These are phyloP conservation scores for Diphasiastrum complanatum DNA, from an alignment of 83 land plant genomes.

Conservation along the genomic window DNA sequence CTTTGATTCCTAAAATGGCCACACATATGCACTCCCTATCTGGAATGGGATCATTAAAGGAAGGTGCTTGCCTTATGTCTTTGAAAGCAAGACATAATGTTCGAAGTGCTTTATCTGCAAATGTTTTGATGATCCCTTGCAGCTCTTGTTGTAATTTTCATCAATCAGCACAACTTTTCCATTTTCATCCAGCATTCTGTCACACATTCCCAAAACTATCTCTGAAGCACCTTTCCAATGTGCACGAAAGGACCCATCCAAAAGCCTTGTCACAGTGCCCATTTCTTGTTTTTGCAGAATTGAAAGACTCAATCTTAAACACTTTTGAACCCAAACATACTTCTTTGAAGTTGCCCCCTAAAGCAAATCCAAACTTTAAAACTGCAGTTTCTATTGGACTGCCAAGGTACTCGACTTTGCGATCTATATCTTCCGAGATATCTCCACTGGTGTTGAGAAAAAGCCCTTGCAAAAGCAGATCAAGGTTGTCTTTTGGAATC, in stretches of 20 bases:
- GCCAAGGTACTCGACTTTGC: conserved; percentile 50
- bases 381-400: conserved; percentile 79
- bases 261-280: conserved; percentile 57
- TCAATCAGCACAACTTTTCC: conserved; percentile 64
- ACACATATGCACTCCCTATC: conserved; percentile 47
- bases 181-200: conserved; percentile 44
- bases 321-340: conserved; percentile 41
- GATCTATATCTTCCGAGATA: conserved; percentile 46
- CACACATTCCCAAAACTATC: conserved; percentile 64
- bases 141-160: conserved; percentile 36
- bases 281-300: conserved; percentile 68
- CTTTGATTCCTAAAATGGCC: conserved; percentile 70
- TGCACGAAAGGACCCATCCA: conserved; percentile 48
- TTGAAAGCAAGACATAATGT: conserved; percentile 72
- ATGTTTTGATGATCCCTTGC: conserved; percentile 44
- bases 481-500: conserved; percentile 32
- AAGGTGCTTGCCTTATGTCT: conserved; percentile 43
- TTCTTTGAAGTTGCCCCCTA: conserved; percentile 66
- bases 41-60: conserved; percentile 34
- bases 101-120: conserved; percentile 73
- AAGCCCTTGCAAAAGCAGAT: conserved; percentile 60
- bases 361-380: conserved; percentile 52
- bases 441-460: conserved; percentile 86
- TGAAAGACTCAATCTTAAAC: conserved; percentile 75
- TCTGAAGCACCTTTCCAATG: conserved; percentile 89